These are phyloP conservation scores for Stenogyne calaminthoides DNA, from an alignment of 305 asterid genomes.

Conservation along the genomic window DNA sequence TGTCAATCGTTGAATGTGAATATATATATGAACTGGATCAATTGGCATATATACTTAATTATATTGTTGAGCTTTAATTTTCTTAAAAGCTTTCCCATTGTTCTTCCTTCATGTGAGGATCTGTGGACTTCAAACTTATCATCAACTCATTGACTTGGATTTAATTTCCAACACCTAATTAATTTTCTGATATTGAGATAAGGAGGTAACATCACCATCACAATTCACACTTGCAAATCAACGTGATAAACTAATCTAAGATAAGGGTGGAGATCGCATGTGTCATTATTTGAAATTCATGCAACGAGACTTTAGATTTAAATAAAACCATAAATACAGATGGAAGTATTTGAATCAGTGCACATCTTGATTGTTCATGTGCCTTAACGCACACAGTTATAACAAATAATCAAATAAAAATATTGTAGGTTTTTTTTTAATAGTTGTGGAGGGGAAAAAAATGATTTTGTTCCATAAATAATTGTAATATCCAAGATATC, in stretches of 20 bases:
- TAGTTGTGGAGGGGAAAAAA: background rate
- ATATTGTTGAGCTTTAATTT: background rate
- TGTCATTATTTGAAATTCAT: background rate
- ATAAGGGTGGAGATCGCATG: background rate
- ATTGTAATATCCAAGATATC: too few species aligned
- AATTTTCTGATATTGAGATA: background rate
- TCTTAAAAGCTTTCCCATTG: conserved; percentile 2
- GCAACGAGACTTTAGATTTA: background rate
- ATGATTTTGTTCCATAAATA: background rate
- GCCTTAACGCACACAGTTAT: background rate
- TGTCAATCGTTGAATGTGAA: background rate
- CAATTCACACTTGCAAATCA: background rate
- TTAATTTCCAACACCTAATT: background rate
- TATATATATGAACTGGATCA: background rate
- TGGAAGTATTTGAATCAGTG: conserved; percentile 18
- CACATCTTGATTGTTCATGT: conserved; percentile 4
- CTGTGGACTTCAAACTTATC: background rate
- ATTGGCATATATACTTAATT: background rate
- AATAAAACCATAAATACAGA: background rate
- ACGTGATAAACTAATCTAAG: background rate
- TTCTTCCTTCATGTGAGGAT: conserved; percentile 1
- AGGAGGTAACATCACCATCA: background rate
- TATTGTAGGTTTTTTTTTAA: background rate
- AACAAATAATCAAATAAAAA: background rate
- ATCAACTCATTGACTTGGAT: background rate